phyloP scores from a whole-genome alignment of 148 eudicot genomes.

The Rhododendron mucronatum region DNA sequence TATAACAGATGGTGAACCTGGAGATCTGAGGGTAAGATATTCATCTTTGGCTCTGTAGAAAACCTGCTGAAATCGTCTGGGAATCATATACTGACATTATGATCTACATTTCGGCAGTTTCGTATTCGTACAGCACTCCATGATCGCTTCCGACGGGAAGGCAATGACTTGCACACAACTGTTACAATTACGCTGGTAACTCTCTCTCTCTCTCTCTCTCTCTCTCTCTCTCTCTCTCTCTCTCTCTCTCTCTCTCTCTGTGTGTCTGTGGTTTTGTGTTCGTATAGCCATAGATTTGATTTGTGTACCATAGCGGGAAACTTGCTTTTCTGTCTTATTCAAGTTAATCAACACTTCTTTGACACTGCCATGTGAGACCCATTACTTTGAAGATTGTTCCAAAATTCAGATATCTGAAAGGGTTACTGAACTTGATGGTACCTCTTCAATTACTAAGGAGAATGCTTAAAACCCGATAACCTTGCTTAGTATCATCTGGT shows the following conservation, averaged over 20 bases:
- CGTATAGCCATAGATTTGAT: not conserved
- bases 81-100: not conserved
- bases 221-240: too few relatives aligned
- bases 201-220: too few relatives aligned
- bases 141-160: conserved; percentile 79
- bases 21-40: conserved; percentile 75
- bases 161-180: conserved; percentile 75
- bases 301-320: conserved; percentile 7
- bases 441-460: not conserved
- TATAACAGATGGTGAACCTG: conserved; percentile 86
- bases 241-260: too few relatives aligned
- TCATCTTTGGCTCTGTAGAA: not conserved
- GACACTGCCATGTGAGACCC: not conserved
- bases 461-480: not conserved
- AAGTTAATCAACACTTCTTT: not conserved
- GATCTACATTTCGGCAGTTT: conserved; percentile 40
- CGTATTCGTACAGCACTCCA: conserved; percentile 91
- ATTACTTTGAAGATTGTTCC: not conserved
- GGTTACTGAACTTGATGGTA: not conserved
- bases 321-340: conserved; percentile 4
- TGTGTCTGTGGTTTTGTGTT: not conserved
- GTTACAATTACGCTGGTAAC: conserved; percentile 82
- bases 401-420: not conserved
- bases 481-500: not conserved
- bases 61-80: not conserved